A percentile compares a stretch with the other conserved stretches of the same genome.
Conservation (phyloP, 169 alveolate species). For the Besnoitia besnoiti region DNA sequence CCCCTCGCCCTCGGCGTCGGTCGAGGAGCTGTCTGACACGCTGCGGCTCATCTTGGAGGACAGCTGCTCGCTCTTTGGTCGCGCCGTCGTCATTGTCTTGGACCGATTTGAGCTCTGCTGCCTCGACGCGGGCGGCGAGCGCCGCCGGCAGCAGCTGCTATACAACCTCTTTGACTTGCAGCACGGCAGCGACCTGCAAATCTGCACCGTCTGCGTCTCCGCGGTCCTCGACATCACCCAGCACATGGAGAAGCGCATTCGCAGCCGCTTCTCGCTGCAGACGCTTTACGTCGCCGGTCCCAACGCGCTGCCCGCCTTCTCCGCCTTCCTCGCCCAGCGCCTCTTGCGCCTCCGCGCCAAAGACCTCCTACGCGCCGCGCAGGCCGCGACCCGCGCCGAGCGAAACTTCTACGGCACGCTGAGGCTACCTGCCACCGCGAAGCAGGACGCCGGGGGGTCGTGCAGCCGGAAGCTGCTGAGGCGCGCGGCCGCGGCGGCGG, state of each 20-base stretch:
- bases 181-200: conserved; percentile 49
- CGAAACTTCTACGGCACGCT: not conserved
- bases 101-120: conserved; percentile 60
- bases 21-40: conserved; percentile 36
- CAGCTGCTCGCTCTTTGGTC: conserved; percentile 44
- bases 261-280: conserved; percentile 61
- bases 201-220: conserved; percentile 54
- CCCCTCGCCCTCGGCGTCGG: conserved; percentile 46
- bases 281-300: conserved; percentile 30
- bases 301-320: not conserved
- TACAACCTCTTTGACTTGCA: conserved; percentile 60
- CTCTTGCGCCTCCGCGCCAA: not conserved
- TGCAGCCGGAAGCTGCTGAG: not conserved
- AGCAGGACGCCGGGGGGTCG: not conserved
- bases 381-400: not conserved
- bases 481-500: not conserved
- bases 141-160: conserved; percentile 55
- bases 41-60: conserved; percentile 22
- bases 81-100: conserved; percentile 59
- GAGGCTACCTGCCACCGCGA: not conserved
- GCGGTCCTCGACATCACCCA: conserved; percentile 50
- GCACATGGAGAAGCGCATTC: conserved; percentile 58
- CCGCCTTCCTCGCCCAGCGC: not conserved
- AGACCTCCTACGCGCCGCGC: conserved; percentile 16
- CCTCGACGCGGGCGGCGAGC: conserved; percentile 2